Percentiles rank a stretch among this genome's conserved stretches.
Evolutionary conservation across 768 basidiomycete species (phyloP).

Genomic region (Pisolithus marmoratus): DNA sequence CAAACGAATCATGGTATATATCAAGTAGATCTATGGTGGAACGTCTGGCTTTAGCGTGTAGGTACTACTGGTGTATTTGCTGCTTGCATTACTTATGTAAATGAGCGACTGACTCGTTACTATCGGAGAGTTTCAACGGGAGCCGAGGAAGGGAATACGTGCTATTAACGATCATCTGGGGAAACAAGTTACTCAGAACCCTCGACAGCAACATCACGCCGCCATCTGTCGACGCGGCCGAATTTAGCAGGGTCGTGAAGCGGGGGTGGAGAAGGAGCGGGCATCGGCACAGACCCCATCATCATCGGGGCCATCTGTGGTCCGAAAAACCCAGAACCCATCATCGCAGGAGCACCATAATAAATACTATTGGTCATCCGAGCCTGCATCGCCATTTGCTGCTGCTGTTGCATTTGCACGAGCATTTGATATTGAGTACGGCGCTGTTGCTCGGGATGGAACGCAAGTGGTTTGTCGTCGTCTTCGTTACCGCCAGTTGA

Average conservation of each 20-base stretch:
- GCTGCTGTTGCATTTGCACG: conserved; percentile 44
- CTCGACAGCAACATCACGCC: conserved; percentile 70
- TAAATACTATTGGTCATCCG: conserved; percentile 74
- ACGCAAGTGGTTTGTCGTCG: conserved; percentile 64
- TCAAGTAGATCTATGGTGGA: conserved; percentile 30
- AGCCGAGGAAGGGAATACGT: conserved; percentile 1
- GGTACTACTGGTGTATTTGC: conserved; percentile 29
- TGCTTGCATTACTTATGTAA: conserved; percentile 29
- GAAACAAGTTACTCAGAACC: conserved; percentile 24
- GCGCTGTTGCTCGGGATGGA: conserved; percentile 77
- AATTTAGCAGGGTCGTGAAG: conserved; percentile 61
- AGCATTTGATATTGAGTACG: conserved; percentile 49
- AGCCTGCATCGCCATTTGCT: conserved; percentile 69
- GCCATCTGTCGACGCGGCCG: conserved; percentile 74
- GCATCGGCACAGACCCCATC: conserved; percentile 29
- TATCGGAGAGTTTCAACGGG: conserved; percentile 2
- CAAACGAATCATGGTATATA: conserved; percentile 32
- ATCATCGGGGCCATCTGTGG: conserved; percentile 48
- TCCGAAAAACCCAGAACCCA: conserved; percentile 63
- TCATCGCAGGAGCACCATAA: conserved; percentile 61
- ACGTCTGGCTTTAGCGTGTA: conserved; percentile 25
- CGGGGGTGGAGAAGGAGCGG: conserved; percentile 58
- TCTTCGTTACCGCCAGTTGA: conserved; percentile 42
- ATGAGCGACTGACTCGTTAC: conserved; percentile 32
- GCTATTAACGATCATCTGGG: conserved; percentile 4